Conservation (phyloP, 2,329 filamentous ascomycete species). For the Botrytis byssoidea region DNA sequence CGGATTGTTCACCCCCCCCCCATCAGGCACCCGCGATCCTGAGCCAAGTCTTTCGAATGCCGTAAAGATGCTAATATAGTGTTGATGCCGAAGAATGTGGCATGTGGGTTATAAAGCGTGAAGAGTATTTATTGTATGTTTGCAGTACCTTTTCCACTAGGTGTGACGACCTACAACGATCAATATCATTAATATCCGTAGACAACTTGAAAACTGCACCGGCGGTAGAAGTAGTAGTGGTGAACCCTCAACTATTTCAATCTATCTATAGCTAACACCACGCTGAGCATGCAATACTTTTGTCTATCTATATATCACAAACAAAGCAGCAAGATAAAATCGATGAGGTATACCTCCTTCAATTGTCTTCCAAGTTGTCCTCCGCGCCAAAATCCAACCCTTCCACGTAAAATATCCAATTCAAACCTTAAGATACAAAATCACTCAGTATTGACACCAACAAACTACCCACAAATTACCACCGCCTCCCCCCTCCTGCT, state of each 20-base stretch:
- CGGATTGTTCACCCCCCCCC: background rate
- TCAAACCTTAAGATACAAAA: no score
- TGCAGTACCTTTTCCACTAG: rapidly evolving
- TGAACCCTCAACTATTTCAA: background rate
- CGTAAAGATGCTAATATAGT: background rate
- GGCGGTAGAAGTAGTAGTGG: background rate
- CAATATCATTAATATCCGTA: rapidly evolving
- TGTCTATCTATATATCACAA: background rate
- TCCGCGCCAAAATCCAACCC: no score
- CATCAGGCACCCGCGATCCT: background rate
- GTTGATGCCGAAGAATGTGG: background rate
- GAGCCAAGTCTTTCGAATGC: no score
- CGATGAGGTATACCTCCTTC: no score
- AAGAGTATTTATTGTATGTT: background rate
- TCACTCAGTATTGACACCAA: rapidly evolving
- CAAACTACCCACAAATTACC: no score
- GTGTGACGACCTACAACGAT: background rate
- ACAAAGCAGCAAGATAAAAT: background rate
- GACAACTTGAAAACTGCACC: background rate
- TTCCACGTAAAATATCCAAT: no score
- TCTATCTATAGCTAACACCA: background rate
- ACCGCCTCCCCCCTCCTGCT: no score
- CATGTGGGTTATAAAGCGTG: background rate
- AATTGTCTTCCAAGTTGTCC: no score
- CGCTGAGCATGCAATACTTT: background rate